Evolutionary conservation across 768 basidiomycete species (phyloP).

Genomic region (Tulasnella sp.): DNA sequence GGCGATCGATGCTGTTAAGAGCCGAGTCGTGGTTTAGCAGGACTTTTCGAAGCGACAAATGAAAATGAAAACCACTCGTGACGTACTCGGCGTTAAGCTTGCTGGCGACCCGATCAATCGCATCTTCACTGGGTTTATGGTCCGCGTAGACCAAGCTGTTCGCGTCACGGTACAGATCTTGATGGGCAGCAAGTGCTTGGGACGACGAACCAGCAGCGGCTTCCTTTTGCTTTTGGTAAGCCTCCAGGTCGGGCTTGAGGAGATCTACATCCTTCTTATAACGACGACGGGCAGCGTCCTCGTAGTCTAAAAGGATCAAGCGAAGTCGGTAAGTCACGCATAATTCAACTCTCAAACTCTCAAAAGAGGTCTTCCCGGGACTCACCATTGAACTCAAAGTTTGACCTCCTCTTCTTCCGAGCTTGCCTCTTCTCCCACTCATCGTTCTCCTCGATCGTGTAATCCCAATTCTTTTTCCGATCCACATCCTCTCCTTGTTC

Average conservation of each 20-base stretch:
- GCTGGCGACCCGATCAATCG: conserved; percentile 79
- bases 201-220: conserved; percentile 33
- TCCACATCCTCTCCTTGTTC: conserved; percentile 89
- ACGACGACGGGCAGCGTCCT: conserved; percentile 73
- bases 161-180: conserved; percentile 84
- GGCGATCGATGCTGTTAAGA: conserved; percentile 65
- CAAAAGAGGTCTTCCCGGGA: not conserved
- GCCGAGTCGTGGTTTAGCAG: not conserved
- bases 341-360: not conserved
- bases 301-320: conserved; percentile 56
- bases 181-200: conserved; percentile 39
- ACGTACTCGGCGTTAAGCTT: conserved; percentile 92
- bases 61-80: not conserved
- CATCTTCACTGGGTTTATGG: conserved; percentile 90
- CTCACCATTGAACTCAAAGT: conserved; percentile 87
- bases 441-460: conserved; percentile 91
- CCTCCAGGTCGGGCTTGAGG: conserved; percentile 76
- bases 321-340: not conserved
- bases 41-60: not conserved
- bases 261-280: conserved; percentile 89
- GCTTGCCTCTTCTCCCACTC: conserved; percentile 88
- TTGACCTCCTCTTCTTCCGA: conserved; percentile 70
- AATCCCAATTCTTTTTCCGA: conserved; percentile 87
- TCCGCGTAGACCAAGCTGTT: conserved; percentile 91
- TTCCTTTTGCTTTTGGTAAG: conserved; percentile 86